Conservation (phyloP, 2,329 filamentous ascomycete genomes). For the Colletotrichum cuscutae region DNA sequence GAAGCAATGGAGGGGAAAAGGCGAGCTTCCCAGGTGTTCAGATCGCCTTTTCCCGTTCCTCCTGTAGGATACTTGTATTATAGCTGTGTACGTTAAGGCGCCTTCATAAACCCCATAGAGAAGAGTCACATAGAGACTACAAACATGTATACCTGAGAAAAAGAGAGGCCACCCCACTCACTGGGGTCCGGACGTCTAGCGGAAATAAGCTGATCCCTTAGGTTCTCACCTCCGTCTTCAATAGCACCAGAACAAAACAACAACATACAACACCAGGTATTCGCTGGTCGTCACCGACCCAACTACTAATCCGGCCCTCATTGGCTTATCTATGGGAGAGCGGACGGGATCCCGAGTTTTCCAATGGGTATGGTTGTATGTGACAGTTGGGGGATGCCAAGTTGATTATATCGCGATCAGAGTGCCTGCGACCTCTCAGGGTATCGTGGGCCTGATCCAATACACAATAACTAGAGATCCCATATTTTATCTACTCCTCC, state of each 20-base stretch:
- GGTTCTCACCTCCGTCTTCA: too few relatives aligned
- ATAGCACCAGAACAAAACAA: not conserved
- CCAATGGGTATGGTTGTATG: conserved; percentile 31
- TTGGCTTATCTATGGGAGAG: conserved; percentile 31
- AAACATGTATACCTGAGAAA: not conserved
- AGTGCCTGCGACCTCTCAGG: not conserved
- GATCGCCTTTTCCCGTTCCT: not conserved
- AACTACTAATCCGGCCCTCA: conserved; percentile 28
- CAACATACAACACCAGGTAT: not conserved
- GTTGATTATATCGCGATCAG: too few relatives aligned
- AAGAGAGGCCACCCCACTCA: not conserved
- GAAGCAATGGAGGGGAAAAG: not conserved
- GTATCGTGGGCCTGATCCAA: not conserved
- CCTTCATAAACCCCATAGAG: not conserved
- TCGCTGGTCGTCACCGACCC: conserved; percentile 19
- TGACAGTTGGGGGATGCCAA: rapidly evolving
- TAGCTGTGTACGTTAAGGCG: not conserved
- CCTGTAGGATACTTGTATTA: not conserved
- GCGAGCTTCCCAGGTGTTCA: not conserved
- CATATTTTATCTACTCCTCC: not conserved
- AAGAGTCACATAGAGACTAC: not conserved
- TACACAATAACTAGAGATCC: not conserved
- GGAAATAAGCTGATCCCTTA: not conserved
- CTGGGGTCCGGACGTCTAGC: not conserved
- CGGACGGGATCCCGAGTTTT: conserved; percentile 33